These are phyloP conservation scores for Lentithecium fluviatile DNA, from an alignment of 495 filamentous ascomycete species.

Conservation along the genomic window DNA sequence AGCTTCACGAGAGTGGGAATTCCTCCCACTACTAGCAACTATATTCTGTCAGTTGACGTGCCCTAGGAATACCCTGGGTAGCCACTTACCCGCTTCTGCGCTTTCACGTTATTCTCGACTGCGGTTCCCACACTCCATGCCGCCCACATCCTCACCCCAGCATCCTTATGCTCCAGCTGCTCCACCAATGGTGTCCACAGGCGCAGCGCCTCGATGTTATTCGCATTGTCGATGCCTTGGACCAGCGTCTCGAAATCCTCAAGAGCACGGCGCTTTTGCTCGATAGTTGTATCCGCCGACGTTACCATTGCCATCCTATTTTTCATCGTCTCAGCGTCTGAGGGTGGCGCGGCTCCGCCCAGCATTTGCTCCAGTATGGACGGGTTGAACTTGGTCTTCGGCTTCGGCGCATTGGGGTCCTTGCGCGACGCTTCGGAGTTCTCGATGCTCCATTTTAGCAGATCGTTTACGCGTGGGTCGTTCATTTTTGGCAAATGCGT, in stretches of 20 bases:
- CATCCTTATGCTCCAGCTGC: constrained; percentile 64
- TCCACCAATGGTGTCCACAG: constrained; percentile 78
- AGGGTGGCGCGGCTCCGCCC: constrained; percentile 58
- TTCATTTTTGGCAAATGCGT: constrained; percentile 41
- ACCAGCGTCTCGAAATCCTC: constrained; percentile 95
- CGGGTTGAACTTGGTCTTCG: constrained; percentile 56
- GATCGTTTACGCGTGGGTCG: constrained; percentile 65
- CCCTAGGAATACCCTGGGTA: neutral
- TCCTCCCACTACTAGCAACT: constrained; percentile 66
- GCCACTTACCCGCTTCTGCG: constrained; percentile 65
- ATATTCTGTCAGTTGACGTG: constrained; percentile 29
- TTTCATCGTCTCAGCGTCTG: constrained; percentile 87
- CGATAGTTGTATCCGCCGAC: constrained; percentile 62
- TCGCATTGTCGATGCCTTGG: constrained; percentile 91
- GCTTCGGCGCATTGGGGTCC: constrained; percentile 39
- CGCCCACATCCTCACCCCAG: constrained; percentile 72
- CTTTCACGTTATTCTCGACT: constrained; percentile 88
- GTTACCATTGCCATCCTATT: constrained; percentile 72
- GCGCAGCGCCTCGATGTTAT: constrained; percentile 73
- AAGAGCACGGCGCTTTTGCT: constrained; percentile 82
- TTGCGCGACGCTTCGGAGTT: constrained; percentile 56
- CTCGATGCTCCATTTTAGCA: constrained; percentile 93
- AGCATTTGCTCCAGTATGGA: constrained; percentile 71
- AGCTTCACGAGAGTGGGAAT: constrained; percentile 67
- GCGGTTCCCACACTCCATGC: constrained; percentile 93